These are phyloP conservation scores for Sarocladium strictum DNA, from an alignment of 2,329 filamentous ascomycete species.

Conservation along the genomic window DNA sequence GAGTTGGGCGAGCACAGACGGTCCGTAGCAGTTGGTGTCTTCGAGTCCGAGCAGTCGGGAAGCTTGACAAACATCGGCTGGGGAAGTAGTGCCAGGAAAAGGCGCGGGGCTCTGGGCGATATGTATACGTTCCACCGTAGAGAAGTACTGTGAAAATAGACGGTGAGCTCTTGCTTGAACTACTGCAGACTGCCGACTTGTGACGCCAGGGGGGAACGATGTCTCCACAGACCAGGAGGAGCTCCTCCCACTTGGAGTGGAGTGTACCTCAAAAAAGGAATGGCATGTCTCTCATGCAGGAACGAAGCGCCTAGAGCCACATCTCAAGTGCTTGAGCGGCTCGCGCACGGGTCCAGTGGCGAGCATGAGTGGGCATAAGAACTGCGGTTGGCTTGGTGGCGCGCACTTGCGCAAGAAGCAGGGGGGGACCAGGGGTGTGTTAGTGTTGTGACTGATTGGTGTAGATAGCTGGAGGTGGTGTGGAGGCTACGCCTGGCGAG, in stretches of 20 bases:
- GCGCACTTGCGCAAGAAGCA: neutral
- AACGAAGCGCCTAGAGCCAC: slow-evolving; percentile 9
- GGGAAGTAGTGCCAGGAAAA: slow-evolving; percentile 16
- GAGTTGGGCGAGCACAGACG: slow-evolving; percentile 18
- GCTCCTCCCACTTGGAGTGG: slow-evolving; percentile 8
- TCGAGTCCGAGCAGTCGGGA: slow-evolving; percentile 15
- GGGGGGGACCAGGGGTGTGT: neutral
- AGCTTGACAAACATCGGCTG: neutral
- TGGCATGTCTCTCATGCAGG: slow-evolving; percentile 11
- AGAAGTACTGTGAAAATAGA: slow-evolving; percentile 55
- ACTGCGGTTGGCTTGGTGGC: neutral
- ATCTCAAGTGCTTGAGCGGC: neutral
- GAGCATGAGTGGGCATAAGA: neutral
- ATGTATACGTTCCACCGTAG: slow-evolving; percentile 62
- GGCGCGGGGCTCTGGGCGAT: slow-evolving; percentile 45
- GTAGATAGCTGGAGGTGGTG: slow-evolving; percentile 7
- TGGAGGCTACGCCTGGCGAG: slow-evolving; percentile 3
- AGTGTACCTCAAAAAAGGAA: slow-evolving; percentile 8
- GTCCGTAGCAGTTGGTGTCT: slow-evolving; percentile 17
- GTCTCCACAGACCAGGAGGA: neutral
- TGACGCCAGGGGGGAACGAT: slow-evolving; percentile 6
- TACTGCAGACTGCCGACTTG: slow-evolving; percentile 10
- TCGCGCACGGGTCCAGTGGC: neutral
- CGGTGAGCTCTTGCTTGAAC: slow-evolving; percentile 1
- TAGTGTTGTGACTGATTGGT: slow-evolving; percentile 4